Conservation (phyloP, 768 basidiomycete genomes). For the Pleurotus pulmonarius region DNA sequence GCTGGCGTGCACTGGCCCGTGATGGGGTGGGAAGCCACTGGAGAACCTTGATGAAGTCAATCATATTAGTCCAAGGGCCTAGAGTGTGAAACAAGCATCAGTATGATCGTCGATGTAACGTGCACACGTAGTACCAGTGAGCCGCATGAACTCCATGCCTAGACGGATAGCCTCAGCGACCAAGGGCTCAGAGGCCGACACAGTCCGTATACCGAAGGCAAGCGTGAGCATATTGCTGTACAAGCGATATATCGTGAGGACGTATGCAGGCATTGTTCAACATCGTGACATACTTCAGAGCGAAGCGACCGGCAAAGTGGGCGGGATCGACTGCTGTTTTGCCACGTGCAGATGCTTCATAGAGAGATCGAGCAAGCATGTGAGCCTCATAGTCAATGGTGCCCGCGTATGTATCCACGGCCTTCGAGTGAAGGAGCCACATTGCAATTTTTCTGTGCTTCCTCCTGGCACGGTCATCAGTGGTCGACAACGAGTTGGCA, state of each 20-base stretch:
- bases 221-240: slow-evolving; percentile 18
- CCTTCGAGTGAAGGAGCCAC: slow-evolving; percentile 10
- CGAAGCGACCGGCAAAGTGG: slow-evolving; percentile 13
- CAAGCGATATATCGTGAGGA: slow-evolving; percentile 1
- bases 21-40: slow-evolving; percentile 15
- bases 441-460: slow-evolving; percentile 18
- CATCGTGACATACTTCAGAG: slow-evolving; percentile 14
- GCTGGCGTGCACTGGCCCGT: slow-evolving; percentile 10
- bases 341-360: slow-evolving; percentile 10
- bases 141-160: slow-evolving; percentile 17
- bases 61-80: slow-evolving; percentile 18
- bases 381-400: slow-evolving; percentile 18
- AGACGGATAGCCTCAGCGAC: slow-evolving; percentile 12
- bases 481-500: not conserved
- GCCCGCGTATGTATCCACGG: slow-evolving; percentile 11
- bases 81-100: not conserved
- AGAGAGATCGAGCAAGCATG: slow-evolving; percentile 14
- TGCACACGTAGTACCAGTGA: slow-evolving; percentile 5
- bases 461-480: slow-evolving; percentile 4
- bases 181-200: slow-evolving; percentile 11
- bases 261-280: not conserved
- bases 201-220: slow-evolving; percentile 17
- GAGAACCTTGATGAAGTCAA: slow-evolving; percentile 16
- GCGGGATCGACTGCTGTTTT: slow-evolving; percentile 15
- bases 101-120: too few species aligned